phyloP scores from a whole-genome alignment of 495 filamentous ascomycete genomes.

The Terfezia claveryi region DNA sequence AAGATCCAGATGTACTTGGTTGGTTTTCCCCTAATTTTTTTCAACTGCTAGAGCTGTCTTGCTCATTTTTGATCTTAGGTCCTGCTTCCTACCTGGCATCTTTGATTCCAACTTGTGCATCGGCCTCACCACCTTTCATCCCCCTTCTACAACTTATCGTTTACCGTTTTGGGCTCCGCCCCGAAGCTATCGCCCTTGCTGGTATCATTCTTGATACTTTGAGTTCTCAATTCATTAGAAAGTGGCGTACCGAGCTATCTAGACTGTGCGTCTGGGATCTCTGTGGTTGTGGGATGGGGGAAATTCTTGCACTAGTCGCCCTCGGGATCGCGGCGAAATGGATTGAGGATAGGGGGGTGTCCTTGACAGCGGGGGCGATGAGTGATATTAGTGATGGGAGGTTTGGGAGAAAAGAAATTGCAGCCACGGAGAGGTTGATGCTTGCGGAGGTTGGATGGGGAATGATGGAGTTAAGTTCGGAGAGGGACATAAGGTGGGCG shows the following conservation, averaged over 20 bases:
- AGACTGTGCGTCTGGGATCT: neutral
- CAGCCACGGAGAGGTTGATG: conserved; percentile 12
- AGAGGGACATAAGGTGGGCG: too few species aligned
- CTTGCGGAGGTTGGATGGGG: conserved; percentile 7
- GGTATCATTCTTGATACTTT: conserved; percentile 18
- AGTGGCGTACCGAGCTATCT: conserved; percentile 11
- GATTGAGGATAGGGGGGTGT: conserved; percentile 15
- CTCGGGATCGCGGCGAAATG: conserved; percentile 17
- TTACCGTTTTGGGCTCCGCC: conserved; percentile 11
- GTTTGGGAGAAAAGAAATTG: conserved; percentile 10
- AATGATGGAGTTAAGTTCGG: neutral
- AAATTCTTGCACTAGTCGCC: conserved; percentile 15
- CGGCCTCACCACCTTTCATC: conserved; percentile 13
- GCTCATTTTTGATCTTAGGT: neutral
- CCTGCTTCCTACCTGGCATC: conserved; percentile 15
- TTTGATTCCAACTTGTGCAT: conserved; percentile 16
- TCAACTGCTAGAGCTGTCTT: too few species aligned
- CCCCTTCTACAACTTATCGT: conserved; percentile 12
- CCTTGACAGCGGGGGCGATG: conserved; percentile 11
- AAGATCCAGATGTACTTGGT: conserved; percentile 14
- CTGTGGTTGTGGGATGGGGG: conserved; percentile 9
- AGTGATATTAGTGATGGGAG: conserved; percentile 13
- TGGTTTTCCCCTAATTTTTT: conserved; percentile 1
- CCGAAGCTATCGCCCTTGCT: conserved; percentile 14
- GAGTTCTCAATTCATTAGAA: conserved; percentile 14